These are phyloP conservation scores for Kernera saxatilis DNA, from an alignment of 345 rosid species.

Conservation along the genomic window DNA sequence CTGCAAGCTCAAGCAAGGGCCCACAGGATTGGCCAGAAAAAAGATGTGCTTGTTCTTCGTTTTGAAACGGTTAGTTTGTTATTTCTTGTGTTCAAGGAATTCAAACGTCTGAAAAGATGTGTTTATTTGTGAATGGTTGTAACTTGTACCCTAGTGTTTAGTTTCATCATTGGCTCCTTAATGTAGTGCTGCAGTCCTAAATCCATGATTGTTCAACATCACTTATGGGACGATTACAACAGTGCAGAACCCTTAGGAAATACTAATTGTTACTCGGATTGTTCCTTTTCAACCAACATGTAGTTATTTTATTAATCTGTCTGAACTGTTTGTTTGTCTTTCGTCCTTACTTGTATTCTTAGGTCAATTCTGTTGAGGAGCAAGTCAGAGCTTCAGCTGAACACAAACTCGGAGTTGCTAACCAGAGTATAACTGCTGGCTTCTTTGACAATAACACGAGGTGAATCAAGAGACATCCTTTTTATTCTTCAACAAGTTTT, in stretches of 20 bases:
- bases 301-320: not conserved
- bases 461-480: conserved; percentile 31
- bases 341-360: not conserved
- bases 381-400: conserved; percentile 97
- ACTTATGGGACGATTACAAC: not conserved
- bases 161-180: not conserved
- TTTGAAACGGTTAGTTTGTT: conserved; percentile 71
- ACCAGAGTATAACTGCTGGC: conserved; percentile 97
- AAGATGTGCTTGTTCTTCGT: conserved; percentile 92
- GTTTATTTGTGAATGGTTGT: not conserved
- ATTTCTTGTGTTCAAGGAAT: not conserved
- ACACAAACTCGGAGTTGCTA: conserved; percentile 97
- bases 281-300: not conserved
- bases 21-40: conserved; percentile 95
- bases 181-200: not conserved
- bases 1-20: conserved; percentile 99
- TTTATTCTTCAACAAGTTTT: not conserved
- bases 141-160: not conserved
- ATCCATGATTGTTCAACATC: conserved; percentile 1
- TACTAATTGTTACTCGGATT: no score
- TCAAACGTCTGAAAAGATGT: not conserved
- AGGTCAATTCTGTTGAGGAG: conserved; percentile 94
- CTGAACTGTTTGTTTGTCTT: not conserved
- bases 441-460: conserved; percentile 95
- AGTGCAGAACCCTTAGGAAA: not conserved